Conservation (phyloP, 345 rosid genomes). For the Crucihimalaya himalaica region DNA sequence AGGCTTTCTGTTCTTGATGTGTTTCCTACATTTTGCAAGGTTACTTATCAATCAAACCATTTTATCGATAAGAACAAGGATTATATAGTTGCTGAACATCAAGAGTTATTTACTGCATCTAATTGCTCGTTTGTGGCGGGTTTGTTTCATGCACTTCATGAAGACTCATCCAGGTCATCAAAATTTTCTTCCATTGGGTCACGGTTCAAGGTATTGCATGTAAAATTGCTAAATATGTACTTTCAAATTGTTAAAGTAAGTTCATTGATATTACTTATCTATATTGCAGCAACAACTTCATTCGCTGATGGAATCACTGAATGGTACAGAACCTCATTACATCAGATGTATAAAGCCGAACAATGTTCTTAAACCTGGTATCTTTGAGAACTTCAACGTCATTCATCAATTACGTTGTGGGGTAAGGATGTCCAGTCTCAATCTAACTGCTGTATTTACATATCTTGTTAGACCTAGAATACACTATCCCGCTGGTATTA, state of each 20-base stretch:
- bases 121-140: constrained; percentile 72
- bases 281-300: constrained; percentile 94
- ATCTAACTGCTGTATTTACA: constrained; percentile 5
- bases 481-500: neutral
- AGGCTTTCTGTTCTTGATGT: constrained; percentile 16
- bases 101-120: constrained; percentile 77
- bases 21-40: constrained; percentile 47
- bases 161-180: constrained; percentile 88
- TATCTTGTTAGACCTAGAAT: constrained; percentile 13
- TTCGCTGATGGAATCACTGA: constrained; percentile 94
- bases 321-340: constrained; percentile 90
- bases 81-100: constrained; percentile 96
- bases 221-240: constrained; percentile 22
- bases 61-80: constrained; percentile 95
- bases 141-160: constrained; percentile 79
- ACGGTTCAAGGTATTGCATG: constrained; percentile 73
- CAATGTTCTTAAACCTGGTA: constrained; percentile 78
- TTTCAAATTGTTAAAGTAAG: neutral
- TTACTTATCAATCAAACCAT: constrained; percentile 70
- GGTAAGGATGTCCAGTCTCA: constrained; percentile 58
- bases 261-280: constrained; percentile 24
- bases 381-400: constrained; percentile 86
- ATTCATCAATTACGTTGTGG: constrained; percentile 98
- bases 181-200: constrained; percentile 94
- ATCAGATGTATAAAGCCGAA: constrained; percentile 99